phyloP scores from a whole-genome alignment of 2,329 filamentous ascomycete genomes.

The Pseudogymnoascus sp. region DNA sequence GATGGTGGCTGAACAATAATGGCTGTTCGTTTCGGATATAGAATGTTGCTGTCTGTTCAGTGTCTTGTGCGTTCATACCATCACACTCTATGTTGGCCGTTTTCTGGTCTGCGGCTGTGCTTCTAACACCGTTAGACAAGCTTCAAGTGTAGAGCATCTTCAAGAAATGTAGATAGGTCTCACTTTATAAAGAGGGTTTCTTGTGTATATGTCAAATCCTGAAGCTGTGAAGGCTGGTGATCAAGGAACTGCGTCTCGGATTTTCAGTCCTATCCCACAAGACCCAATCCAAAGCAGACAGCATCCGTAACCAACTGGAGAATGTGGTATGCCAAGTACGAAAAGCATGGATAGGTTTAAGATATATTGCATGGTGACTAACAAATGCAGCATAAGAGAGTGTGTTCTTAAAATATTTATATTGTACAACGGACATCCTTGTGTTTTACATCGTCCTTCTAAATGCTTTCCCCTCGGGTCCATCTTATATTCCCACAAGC shows the following conservation, averaged over 20 bases:
- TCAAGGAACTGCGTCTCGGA: neutral
- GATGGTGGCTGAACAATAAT: neutral
- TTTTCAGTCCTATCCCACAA: neutral
- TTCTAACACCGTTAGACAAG: neutral
- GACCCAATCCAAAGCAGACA: neutral
- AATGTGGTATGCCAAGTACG: neutral
- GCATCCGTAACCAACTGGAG: no score
- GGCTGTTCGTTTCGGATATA: neutral
- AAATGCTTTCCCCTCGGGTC: neutral
- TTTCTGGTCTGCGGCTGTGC: neutral
- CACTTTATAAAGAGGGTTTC: neutral
- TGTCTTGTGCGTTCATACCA: neutral
- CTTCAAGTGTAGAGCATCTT: neutral
- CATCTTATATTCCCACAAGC: constrained; percentile 1
- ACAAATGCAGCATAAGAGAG: neutral
- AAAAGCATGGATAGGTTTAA: neutral
- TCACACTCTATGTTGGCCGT: neutral
- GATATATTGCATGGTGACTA: neutral
- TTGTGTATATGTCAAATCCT: neutral
- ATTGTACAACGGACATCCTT: neutral
- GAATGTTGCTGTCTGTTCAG: neutral
- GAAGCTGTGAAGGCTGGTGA: neutral
- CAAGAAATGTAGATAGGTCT: neutral
- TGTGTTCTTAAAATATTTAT: neutral
- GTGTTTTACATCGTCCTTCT: neutral